phyloP scores from a whole-genome alignment of 345 rosid species.

The Eucalyptus cloeziana region DNA sequence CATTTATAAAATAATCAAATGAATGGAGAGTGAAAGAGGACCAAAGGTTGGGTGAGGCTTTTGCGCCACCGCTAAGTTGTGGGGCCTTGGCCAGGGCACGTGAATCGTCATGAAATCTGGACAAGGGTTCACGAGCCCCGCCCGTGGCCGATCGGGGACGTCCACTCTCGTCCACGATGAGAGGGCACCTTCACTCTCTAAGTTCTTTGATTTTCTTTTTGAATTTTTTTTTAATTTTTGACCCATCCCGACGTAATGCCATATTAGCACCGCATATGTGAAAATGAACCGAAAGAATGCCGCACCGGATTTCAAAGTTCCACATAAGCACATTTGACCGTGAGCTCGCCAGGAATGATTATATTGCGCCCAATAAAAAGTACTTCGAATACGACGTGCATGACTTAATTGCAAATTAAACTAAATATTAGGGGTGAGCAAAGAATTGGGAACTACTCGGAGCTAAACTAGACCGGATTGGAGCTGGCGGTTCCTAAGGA shows the following conservation, averaged over 20 bases:
- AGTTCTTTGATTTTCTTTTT: background rate
- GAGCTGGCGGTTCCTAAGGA: rapidly evolving
- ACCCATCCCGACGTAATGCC: background rate
- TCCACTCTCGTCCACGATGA: background rate
- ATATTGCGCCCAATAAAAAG: background rate
- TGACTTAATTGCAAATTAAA: background rate
- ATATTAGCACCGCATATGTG: background rate
- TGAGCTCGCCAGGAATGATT: background rate
- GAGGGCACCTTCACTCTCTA: background rate
- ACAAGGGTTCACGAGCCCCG: background rate
- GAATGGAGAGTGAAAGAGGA: background rate
- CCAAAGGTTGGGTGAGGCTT: background rate
- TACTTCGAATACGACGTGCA: background rate
- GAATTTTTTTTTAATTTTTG: background rate
- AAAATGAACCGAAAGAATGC: background rate
- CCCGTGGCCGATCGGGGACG: rapidly evolving
- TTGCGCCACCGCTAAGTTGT: background rate
- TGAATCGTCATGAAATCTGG: background rate
- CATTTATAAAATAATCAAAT: background rate
- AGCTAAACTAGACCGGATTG: too few relatives aligned
- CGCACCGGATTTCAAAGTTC: background rate
- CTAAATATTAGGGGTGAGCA: background rate
- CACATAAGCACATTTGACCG: background rate
- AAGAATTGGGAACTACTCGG: too few relatives aligned
- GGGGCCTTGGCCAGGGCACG: background rate